These are phyloP conservation scores for Hemisphaericaspora xylofermentans DNA, from an alignment of 1,139 yeast species.

Conservation along the genomic window DNA sequence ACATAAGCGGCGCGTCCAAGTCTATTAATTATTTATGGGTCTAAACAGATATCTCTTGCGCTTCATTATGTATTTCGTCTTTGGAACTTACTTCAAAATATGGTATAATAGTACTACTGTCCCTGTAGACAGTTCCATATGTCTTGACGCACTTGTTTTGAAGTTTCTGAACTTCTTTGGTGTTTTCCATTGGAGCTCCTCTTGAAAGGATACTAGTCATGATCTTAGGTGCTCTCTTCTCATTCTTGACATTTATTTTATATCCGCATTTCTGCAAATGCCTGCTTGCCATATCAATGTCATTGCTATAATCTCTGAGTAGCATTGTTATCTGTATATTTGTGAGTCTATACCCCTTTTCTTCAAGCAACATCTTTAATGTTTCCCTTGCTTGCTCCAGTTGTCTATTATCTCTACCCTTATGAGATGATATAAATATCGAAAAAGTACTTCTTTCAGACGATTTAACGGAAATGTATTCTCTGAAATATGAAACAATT, in stretches of 20 bases:
- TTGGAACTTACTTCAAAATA: neutral
- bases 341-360: constrained; percentile 7
- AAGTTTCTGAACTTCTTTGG: neutral
- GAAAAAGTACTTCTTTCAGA: constrained; percentile 25
- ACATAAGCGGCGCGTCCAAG: too few species aligned
- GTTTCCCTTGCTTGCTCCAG: constrained; percentile 5
- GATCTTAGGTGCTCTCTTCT: neutral
- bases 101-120: neutral
- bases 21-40: too few species aligned
- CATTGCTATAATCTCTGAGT: constrained; percentile 6
- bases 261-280: constrained; percentile 4
- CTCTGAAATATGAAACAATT: constrained; percentile 31
- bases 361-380: constrained; percentile 3
- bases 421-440: constrained; percentile 12
- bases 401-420: constrained; percentile 6
- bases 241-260: neutral
- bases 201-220: neutral
- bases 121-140: constrained; percentile 1
- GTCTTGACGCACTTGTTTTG: constrained; percentile 8
- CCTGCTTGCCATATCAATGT: constrained; percentile 3
- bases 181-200: neutral
- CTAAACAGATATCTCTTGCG: too few species aligned
- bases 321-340: constrained; percentile 8
- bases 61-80: neutral
- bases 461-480: constrained; percentile 38